phyloP scores from a whole-genome alignment of 2,329 filamentous ascomycete species.

The Stemphylium lycopersici region DNA sequence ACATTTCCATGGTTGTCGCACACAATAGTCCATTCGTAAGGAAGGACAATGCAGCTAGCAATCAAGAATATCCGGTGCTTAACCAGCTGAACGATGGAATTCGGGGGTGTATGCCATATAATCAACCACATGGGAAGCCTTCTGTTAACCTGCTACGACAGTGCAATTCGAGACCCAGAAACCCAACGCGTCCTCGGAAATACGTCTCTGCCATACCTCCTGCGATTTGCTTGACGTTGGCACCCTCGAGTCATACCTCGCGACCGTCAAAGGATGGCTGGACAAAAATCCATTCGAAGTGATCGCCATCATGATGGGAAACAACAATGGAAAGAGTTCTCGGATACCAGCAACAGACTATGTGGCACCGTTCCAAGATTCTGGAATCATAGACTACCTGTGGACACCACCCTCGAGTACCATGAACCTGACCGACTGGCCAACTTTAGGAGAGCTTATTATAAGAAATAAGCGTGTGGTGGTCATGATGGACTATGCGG shows the following conservation, averaged over 20 bases:
- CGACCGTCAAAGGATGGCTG: conserved; percentile 74
- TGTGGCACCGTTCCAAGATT: conserved; percentile 69
- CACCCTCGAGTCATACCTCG: conserved; percentile 75
- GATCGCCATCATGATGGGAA: conserved; percentile 83
- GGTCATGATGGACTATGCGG: conserved; percentile 51
- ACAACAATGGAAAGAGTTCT: conserved; percentile 59
- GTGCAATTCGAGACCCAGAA: conserved; percentile 67
- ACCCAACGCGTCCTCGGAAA: conserved; percentile 63
- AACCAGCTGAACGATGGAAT: conserved; percentile 45
- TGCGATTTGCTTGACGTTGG: conserved; percentile 84
- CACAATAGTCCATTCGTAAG: conserved; percentile 46
- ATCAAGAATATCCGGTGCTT: conserved; percentile 36
- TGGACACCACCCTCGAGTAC: conserved; percentile 75
- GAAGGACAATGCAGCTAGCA: conserved; percentile 40
- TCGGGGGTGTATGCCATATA: conserved; percentile 38
- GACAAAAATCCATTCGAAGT: conserved; percentile 81
- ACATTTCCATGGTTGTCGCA: conserved; percentile 44
- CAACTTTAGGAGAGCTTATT: conserved; percentile 70
- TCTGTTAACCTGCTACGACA: conserved; percentile 29
- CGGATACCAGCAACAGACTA: conserved; percentile 71
- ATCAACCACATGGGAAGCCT: background rate
- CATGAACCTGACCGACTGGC: conserved; percentile 79
- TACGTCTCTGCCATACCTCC: conserved; percentile 77
- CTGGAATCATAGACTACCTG: conserved; percentile 74
- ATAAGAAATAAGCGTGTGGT: conserved; percentile 40